A percentile compares a stretch with the other conserved stretches of the same genome.
Evolutionary conservation across 2,329 filamentous ascomycete genomes (phyloP).

Genomic region (Madurella fahalii): DNA sequence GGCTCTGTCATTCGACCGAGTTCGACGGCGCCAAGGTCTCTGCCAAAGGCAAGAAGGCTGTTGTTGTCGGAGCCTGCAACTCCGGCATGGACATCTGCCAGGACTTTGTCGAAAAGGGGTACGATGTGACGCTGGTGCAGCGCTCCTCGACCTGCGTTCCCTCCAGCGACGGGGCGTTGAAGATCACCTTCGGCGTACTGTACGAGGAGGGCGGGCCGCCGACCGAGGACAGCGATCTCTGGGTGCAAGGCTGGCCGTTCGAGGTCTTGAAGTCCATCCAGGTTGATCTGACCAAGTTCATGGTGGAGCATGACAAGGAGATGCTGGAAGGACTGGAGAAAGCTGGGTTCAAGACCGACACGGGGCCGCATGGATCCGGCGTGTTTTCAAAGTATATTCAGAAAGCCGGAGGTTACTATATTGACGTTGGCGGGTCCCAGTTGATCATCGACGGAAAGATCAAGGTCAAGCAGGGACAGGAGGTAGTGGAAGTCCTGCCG

Average conservation of each 20-base stretch:
- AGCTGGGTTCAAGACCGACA: conserved; percentile 59
- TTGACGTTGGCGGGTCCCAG: conserved; percentile 61
- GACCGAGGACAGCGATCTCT: conserved; percentile 62
- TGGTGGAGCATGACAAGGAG: conserved; percentile 36
- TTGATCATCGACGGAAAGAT: conserved; percentile 62
- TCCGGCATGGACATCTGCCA: conserved; percentile 67
- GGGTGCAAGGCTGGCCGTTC: conserved; percentile 53
- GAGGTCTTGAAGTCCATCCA: conserved; percentile 59
- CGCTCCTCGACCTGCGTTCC: conserved; percentile 62
- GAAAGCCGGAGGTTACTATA: conserved; percentile 66
- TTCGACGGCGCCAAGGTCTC: conserved; percentile 50
- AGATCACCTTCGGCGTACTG: conserved; percentile 49
- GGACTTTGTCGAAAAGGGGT: conserved; percentile 63
- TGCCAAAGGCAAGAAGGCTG: conserved; percentile 51
- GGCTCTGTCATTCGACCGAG: conserved; percentile 59
- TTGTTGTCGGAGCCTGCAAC: conserved; percentile 66
- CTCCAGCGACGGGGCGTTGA: conserved; percentile 48
- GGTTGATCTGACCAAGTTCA: conserved; percentile 35
- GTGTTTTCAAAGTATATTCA: conserved; percentile 61
- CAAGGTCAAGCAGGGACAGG: conserved; percentile 56
- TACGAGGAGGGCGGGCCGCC: conserved; percentile 52
- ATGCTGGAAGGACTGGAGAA: conserved; percentile 43
- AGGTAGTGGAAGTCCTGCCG: conserved; percentile 48
- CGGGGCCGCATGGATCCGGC: conserved; percentile 53
- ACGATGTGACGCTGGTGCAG: conserved; percentile 66